Conservation (phyloP, 345 rosid species). For the Hibiscus trionum region DNA sequence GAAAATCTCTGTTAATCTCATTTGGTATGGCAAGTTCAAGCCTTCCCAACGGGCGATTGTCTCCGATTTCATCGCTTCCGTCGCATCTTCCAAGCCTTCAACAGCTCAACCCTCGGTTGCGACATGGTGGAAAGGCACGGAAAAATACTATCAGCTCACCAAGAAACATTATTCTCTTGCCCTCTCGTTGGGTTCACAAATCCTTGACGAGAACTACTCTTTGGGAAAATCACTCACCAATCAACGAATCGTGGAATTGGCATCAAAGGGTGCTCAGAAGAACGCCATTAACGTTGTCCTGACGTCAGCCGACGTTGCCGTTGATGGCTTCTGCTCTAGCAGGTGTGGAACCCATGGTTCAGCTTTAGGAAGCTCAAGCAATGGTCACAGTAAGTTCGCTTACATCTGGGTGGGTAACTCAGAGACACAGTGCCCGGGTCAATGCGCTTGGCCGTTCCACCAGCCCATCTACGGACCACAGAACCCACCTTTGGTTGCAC, state of each 20-base stretch:
- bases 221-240: conserved; percentile 59
- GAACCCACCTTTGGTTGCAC: conserved; percentile 54
- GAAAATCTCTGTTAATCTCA: conserved; percentile 48
- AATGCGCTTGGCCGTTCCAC: conserved; percentile 94
- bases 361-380: conserved; percentile 22
- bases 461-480: conserved; percentile 87
- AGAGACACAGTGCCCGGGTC: conserved; percentile 76
- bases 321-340: conserved; percentile 44
- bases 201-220: conserved; percentile 48
- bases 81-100: conserved; percentile 25
- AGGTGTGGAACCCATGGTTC: conserved; percentile 62
- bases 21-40: conserved; percentile 78
- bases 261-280: conserved; percentile 47
- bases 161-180: conserved; percentile 20
- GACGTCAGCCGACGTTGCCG: conserved; percentile 52
- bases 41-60: conserved; percentile 57
- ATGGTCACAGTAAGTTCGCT: conserved; percentile 29
- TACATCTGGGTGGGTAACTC: conserved; percentile 90
- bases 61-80: conserved; percentile 51
- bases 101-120: conserved; percentile 51
- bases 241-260: conserved; percentile 40
- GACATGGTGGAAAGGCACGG: conserved; percentile 65
- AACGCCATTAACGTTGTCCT: conserved; percentile 49
- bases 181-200: conserved; percentile 42
- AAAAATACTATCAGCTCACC: conserved; percentile 48